These are phyloP conservation scores for Ogataea pignaliae DNA, from an alignment of 805 yeast species.

Conservation along the genomic window DNA sequence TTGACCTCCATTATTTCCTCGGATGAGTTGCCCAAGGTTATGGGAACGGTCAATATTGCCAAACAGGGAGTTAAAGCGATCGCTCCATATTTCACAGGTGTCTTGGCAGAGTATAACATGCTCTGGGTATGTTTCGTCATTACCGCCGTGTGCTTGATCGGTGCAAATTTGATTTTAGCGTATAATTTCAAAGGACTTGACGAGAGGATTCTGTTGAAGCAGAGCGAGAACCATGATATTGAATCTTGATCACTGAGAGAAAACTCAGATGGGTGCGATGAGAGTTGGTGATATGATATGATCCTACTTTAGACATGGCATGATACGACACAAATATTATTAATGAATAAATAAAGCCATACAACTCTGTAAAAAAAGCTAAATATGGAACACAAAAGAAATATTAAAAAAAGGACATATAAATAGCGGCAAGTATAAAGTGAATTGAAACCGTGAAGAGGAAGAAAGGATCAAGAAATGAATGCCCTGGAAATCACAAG, in stretches of 20 bases:
- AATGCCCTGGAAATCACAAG: background rate
- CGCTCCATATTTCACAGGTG: slow-evolving; percentile 80
- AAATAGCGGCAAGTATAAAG: too few relatives aligned
- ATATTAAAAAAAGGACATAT: background rate
- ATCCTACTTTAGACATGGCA: too few relatives aligned
- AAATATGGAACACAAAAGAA: background rate
- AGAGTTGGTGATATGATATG: too few relatives aligned
- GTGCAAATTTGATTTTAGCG: slow-evolving; percentile 44
- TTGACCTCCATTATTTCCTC: slow-evolving; percentile 60
- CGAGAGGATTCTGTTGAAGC: slow-evolving; percentile 15
- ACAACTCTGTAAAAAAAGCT: too few relatives aligned
- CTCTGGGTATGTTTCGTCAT: slow-evolving; percentile 51
- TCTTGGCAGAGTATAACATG: slow-evolving; percentile 48
- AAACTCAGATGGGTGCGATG: background rate
- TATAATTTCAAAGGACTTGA: slow-evolving; percentile 40
- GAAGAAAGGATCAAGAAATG: background rate
- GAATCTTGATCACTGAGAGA: slow-evolving; percentile 1
- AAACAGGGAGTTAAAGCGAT: slow-evolving; percentile 80
- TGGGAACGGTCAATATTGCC: slow-evolving; percentile 84
- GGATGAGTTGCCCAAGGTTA: slow-evolving; percentile 65
- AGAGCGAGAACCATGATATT: slow-evolving; percentile 17
- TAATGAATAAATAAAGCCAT: too few relatives aligned
- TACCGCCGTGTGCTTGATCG: slow-evolving; percentile 45
- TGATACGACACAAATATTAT: too few relatives aligned
- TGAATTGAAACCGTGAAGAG: too few relatives aligned